Percentiles rank a stretch among this genome's conserved stretches.
These are phyloP conservation scores for Cubamyces lactineus DNA, from an alignment of 768 basidiomycete genomes.

Conservation along the genomic window DNA sequence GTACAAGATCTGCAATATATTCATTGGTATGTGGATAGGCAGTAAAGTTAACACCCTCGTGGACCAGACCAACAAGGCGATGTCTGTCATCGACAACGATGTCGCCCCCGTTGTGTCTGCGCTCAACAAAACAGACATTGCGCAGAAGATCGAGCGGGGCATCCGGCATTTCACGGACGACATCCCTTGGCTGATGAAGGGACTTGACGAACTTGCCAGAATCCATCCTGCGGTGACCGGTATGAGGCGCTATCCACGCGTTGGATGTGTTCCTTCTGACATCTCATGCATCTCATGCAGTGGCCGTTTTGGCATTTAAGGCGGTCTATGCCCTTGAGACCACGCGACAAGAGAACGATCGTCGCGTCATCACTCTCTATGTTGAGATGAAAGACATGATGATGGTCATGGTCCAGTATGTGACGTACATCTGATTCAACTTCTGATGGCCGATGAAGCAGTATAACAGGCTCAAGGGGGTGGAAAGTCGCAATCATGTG, in stretches of 20 bases:
- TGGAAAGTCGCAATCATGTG: not conserved
- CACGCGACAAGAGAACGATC: conserved; percentile 8
- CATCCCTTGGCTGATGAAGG: conserved; percentile 32
- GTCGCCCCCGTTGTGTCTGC: not conserved
- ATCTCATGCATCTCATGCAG: not conserved
- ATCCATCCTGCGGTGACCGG: conserved; percentile 35
- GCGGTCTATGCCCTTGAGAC: conserved; percentile 1
- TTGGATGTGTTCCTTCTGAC: too few species aligned
- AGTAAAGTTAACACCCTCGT: not conserved
- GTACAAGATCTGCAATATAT: not conserved
- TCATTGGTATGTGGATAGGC: not conserved
- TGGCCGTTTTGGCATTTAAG: conserved; percentile 3
- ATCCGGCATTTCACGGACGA: conserved; percentile 25
- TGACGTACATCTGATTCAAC: not conserved
- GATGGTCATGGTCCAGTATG: conserved; percentile 48
- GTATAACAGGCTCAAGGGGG: not conserved
- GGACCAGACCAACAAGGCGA: not conserved
- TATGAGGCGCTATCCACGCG: conserved; percentile 11
- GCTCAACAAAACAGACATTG: not conserved
- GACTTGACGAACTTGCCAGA: conserved; percentile 31
- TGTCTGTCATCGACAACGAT: not conserved
- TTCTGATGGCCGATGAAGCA: not conserved
- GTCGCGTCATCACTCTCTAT: not conserved
- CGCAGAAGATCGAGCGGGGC: conserved; percentile 19
- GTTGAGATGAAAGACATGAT: conserved; percentile 52